A percentile compares a stretch with the other conserved stretches of the same genome.
Evolutionary conservation across 441 rosid genomes (phyloP).

Genomic region (Adansonia rubrostipa): DNA sequence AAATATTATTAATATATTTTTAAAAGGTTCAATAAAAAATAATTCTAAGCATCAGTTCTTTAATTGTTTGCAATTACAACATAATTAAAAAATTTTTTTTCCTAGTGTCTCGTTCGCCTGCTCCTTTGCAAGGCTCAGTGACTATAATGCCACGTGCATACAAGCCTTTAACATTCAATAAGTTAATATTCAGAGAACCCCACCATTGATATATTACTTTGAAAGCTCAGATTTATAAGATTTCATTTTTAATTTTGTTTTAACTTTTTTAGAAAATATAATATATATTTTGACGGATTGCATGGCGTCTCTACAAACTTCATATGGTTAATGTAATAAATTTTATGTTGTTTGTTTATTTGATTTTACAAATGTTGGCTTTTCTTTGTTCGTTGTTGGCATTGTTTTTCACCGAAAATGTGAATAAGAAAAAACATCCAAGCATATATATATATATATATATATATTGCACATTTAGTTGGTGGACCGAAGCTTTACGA

Average conservation of each 20-base stretch:
- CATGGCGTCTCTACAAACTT: not conserved
- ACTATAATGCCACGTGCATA: constrained; percentile 24
- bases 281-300: not conserved
- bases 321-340: not conserved
- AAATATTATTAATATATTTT: too few species aligned
- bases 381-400: not conserved
- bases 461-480: too few species aligned
- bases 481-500: not conserved
- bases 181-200: too few species aligned
- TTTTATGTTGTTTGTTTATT: not conserved
- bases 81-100: too few species aligned
- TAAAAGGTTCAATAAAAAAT: too few species aligned
- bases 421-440: too few species aligned
- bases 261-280: too few species aligned
- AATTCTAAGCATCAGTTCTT: too few species aligned
- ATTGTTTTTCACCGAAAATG: not conserved
- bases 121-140: not conserved
- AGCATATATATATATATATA: too few species aligned
- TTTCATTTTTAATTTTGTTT: not conserved
- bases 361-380: not conserved
- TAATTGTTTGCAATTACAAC: too few species aligned
- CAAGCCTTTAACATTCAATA: not conserved
- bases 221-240: not conserved
- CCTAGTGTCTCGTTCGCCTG: too few species aligned
- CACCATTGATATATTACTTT: not conserved